These are phyloP conservation scores for Hyaloperonospora arabidopsidis DNA, from an alignment of 352 stramenopile species.

Conservation along the genomic window DNA sequence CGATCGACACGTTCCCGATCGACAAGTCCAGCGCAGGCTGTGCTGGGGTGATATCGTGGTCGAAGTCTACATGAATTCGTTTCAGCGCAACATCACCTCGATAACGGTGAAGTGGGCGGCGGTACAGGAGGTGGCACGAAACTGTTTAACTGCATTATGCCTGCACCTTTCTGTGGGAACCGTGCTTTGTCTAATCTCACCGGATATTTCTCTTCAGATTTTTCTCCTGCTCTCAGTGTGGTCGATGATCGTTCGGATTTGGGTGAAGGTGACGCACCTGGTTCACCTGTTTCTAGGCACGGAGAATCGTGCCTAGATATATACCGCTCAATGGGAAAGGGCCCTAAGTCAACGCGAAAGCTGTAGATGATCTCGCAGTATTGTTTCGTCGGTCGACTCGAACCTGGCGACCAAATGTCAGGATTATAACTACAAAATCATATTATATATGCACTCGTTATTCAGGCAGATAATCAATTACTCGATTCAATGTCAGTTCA, in stretches of 20 bases:
- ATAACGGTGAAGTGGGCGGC: constrained; percentile 6
- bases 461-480: constrained; percentile 1
- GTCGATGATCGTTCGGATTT: constrained; percentile 1
- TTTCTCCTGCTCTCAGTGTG: constrained; percentile 7
- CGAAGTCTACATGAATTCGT: too few species aligned
- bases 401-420: constrained; percentile 1
- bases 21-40: too few species aligned
- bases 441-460: too few species aligned
- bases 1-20: not conserved
- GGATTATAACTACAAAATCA: too few species aligned
- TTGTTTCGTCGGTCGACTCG: constrained; percentile 14
- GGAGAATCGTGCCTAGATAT: too few species aligned
- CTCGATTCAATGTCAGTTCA: not conserved
- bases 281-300: too few species aligned
- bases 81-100: not conserved
- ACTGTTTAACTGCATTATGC: constrained; percentile 5
- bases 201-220: not conserved
- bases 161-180: not conserved
- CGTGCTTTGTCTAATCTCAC: constrained; percentile 7
- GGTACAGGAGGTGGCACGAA: not conserved
- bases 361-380: too few species aligned
- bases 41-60: too few species aligned
- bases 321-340: too few species aligned
- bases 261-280: not conserved
- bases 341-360: not conserved